phyloP scores from a whole-genome alignment of 2,329 filamentous ascomycete species.

The Decorospora gaudefroyi region DNA sequence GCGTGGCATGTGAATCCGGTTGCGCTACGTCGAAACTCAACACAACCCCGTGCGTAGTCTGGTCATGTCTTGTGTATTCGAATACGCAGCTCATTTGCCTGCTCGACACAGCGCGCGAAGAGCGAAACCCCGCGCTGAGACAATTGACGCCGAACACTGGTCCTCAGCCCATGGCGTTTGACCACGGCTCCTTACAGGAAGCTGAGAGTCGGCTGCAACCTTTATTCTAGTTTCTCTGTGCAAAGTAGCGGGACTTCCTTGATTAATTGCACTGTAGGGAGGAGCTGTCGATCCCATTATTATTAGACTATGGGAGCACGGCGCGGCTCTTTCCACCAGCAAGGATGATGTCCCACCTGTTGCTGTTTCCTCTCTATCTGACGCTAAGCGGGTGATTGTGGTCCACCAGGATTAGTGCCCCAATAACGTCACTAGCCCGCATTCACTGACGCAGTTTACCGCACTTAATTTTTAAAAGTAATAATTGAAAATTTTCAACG shows the following conservation, averaged over 20 bases:
- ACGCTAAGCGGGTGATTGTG: slow-evolving; percentile 1
- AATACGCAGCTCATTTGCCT: not conserved
- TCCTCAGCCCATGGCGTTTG: not conserved
- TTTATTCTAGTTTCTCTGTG: too few relatives aligned
- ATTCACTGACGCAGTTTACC: too few relatives aligned
- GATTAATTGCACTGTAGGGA: too few relatives aligned
- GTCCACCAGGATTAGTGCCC: not conserved
- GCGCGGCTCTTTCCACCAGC: too few relatives aligned
- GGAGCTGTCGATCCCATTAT: too few relatives aligned
- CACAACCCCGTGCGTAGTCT: slow-evolving; percentile 11
- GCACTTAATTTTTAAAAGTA: not conserved
- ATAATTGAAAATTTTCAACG: not conserved
- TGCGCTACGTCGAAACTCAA: slow-evolving; percentile 19
- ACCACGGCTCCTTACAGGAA: slow-evolving; percentile 1
- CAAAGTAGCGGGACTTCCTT: too few relatives aligned
- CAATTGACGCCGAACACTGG: not conserved
- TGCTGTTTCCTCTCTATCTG: not conserved
- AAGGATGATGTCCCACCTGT: too few relatives aligned
- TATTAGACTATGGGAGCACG: too few relatives aligned
- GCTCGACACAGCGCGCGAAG: not conserved
- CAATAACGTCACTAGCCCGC: too few relatives aligned
- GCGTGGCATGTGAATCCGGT: slow-evolving; percentile 33
- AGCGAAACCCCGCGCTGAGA: slow-evolving; percentile 1
- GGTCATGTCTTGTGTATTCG: slow-evolving; percentile 1
- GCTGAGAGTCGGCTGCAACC: too few relatives aligned